Base-by-base conservation (phyloP, 2,329 filamentous ascomycete genomes). In the Diaporthe australafricana region DNA sequence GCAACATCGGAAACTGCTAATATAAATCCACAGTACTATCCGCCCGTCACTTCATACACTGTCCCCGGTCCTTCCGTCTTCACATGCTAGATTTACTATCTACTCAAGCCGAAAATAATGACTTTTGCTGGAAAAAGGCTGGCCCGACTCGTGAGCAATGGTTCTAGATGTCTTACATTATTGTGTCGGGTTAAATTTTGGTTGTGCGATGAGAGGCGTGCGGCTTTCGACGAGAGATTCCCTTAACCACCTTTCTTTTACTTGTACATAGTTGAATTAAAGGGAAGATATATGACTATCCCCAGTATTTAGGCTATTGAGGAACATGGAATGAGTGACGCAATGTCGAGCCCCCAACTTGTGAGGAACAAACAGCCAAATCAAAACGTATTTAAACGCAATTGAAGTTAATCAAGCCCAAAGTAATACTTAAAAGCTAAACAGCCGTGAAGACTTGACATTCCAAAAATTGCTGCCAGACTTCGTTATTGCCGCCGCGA, bases 211-310 rank as follows among this genome's bases (percentile, higher is more conserved):
- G 11, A 1, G 25, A 11, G 25, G 3, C 40, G 5, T 11, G 7
- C 32, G 11, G 25, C 38, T 20, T 2, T n/a, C 8, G 1, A 5
- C 17, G 11, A 11, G 20, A n/a, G 22, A n/a, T 47, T 14, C 16
- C 25, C 17, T 47, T 25, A 32, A 62, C 3, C 16, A 30, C 45
- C 22, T 62, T 40, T 12, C 32, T 47, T 30, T 7, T 2, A 32
- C 40, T 6, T 20, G 57, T 62, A 62, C 9, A 62, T 62, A 62
- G 40, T 62, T n/a, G n/a, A n/a, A n/a, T n/a, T n/a, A n/a, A n/a
- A n/a, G n/a, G n/a, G n/a, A n/a, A n/a, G n/a, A n/a, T n/a, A n/a
- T n/a, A n/a, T n/a, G n/a, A n/a, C n/a, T n/a, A n/a, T n/a, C n/a
- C n/a, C n/a, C n/a, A n/a, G n/a, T n/a, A n/a, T n/a, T n/a, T n/a